Base-by-base conservation (phyloP, 768 basidiomycete species). In the Trametes punicea region DNA sequence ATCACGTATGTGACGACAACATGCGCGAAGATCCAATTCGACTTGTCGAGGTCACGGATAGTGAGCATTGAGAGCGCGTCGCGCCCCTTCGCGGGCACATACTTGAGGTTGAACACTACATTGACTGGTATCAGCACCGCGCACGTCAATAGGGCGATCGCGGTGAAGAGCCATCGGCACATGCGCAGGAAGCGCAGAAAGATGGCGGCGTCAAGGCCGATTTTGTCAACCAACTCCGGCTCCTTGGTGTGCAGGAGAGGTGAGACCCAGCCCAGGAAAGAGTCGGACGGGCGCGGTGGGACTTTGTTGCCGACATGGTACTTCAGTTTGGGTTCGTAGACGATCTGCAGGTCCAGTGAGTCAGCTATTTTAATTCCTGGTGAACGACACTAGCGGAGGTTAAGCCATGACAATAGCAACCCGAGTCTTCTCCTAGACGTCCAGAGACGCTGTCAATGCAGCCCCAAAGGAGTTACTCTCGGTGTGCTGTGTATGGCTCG, bases 281-380 rank as follows among this genome's bases (percentile, higher is more conserved):
- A 85, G 69, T 89, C 85, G 34, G 85, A 85, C 69, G 96, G 90
- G 21, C 82, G 81, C 6, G 91, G 91, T 27, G 90, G 91, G 25
- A 79, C 74, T 69, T 91, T 91, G 70, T 83, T 71, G 38, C 85
- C 88, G 57, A 81, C 77, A 65, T 91, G 90, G 67, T 93, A 95
- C 71, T 95, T 95, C 72, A 91, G 84, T 73, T 95, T 97, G 59
- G 93, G 94, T 68, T 93, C 90, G 67, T 96, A 96, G 56, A 94
- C 83, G 59, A 91, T 81, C 92, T 92, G 56, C 29, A 18, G 2
- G 25, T 38, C 34, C 9, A 38, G 36, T 16, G 5, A 18, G 20
- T 38, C 36, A 38, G 36, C n/a, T 38, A 38, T 38, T 4, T 38
- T 8, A 38, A 16, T n/a, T n/a, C n/a, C n/a, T n/a, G n/a, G n/a